phyloP scores from a whole-genome alignment of 1,139 yeast genomes.

The Pichia sp. region DNA sequence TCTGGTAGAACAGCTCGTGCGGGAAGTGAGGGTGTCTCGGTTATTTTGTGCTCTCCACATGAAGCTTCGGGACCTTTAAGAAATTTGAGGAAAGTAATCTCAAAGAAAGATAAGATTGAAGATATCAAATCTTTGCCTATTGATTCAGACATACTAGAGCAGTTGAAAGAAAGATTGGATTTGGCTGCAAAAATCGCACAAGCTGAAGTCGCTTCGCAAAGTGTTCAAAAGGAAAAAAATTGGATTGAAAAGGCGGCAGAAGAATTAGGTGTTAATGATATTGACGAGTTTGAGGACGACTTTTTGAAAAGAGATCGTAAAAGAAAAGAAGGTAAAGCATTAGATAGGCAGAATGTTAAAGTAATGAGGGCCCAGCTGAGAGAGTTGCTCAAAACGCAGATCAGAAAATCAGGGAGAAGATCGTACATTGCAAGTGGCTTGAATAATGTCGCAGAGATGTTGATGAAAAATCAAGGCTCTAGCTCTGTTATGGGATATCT shows the following conservation, averaged over 20 bases:
- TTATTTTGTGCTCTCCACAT: slow-evolving; percentile 87
- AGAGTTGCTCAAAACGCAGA: slow-evolving; percentile 50
- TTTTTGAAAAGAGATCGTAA: slow-evolving; percentile 59
- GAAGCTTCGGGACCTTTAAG: slow-evolving; percentile 86
- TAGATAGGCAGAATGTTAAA: slow-evolving; percentile 48
- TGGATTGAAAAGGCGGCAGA: slow-evolving; percentile 93
- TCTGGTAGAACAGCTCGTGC: slow-evolving; percentile 99
- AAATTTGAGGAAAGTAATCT: slow-evolving; percentile 62
- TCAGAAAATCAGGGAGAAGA: slow-evolving; percentile 65
- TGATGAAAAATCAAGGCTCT: slow-evolving; percentile 59
- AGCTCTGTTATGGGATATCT: slow-evolving; percentile 60
- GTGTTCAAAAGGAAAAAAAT: slow-evolving; percentile 55
- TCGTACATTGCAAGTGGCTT: slow-evolving; percentile 84
- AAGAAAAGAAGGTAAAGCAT: slow-evolving; percentile 52
- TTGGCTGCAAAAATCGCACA: slow-evolving; percentile 76
- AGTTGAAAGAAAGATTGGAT: slow-evolving; percentile 62
- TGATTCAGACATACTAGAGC: slow-evolving; percentile 67
- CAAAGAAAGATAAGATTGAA: slow-evolving; percentile 35
- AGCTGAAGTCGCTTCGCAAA: slow-evolving; percentile 41
- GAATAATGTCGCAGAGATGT: slow-evolving; percentile 77
- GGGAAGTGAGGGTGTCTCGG: slow-evolving; percentile 87
- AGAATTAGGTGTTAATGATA: slow-evolving; percentile 77
- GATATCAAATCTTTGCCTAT: slow-evolving; percentile 73
- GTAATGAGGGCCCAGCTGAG: slow-evolving; percentile 53
- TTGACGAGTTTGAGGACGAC: slow-evolving; percentile 65